Conservation (phyloP, 768 basidiomycete species). For the Pulveroboletus ravenelii region DNA sequence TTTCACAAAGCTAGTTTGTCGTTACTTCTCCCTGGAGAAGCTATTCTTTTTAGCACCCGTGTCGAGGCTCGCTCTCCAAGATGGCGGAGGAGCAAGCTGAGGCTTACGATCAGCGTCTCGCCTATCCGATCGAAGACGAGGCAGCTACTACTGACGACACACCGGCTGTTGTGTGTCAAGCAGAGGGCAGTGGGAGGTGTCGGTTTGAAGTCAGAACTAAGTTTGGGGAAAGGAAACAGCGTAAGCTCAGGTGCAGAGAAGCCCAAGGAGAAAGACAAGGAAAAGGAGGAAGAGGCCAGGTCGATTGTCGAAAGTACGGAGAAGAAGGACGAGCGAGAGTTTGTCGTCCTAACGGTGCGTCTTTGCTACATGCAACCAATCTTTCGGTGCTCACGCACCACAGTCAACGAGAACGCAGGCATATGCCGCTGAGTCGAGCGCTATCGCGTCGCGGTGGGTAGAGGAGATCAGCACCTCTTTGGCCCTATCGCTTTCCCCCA, state of each 20-base stretch:
- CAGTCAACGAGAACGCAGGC: slow-evolving; percentile 46
- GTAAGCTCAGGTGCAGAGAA: slow-evolving; percentile 13
- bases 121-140: slow-evolving; percentile 49
- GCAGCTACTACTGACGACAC: slow-evolving; percentile 53
- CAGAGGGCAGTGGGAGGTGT: slow-evolving; percentile 33
- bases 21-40: slow-evolving; percentile 43
- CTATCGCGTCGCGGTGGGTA: slow-evolving; percentile 35
- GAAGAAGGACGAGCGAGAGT: slow-evolving; percentile 52
- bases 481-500: slow-evolving; percentile 14
- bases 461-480: slow-evolving; percentile 37
- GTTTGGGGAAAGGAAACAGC: slow-evolving; percentile 26
- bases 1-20: slow-evolving; percentile 25
- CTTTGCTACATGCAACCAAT: neutral
- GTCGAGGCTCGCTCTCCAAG: slow-evolving; percentile 53
- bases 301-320: slow-evolving; percentile 44
- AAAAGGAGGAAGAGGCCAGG: slow-evolving; percentile 45
- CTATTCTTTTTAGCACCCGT: slow-evolving; percentile 44
- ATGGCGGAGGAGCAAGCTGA: slow-evolving; percentile 53
- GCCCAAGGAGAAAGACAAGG: slow-evolving; percentile 32
- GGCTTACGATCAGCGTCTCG: slow-evolving; percentile 45
- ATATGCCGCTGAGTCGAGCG: slow-evolving; percentile 38
- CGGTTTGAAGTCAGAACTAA: slow-evolving; percentile 50
- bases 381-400: neutral
- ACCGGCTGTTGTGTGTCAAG: slow-evolving; percentile 56
- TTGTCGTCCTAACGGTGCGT: slow-evolving; percentile 58